Evolutionary conservation across 148 eudicot species (phyloP).

Genomic region (Vaccinium vitisidaea): DNA sequence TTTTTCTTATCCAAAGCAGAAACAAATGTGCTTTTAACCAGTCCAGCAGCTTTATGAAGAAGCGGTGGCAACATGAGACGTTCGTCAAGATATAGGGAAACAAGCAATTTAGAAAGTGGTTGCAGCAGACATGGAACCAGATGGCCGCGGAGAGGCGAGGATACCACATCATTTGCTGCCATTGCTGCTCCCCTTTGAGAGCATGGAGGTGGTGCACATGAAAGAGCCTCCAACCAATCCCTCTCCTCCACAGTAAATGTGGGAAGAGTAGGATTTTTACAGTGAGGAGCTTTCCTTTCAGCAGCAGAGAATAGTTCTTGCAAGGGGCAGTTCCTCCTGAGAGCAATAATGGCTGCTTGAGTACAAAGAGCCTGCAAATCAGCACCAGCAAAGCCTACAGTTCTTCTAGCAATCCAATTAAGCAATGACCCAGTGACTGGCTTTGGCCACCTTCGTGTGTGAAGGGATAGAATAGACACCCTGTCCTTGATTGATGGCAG

Average conservation of each 20-base stretch:
- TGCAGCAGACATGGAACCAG: conserved; percentile 66
- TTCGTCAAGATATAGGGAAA: conserved; percentile 65
- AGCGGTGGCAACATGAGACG: conserved; percentile 68
- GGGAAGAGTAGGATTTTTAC: conserved; percentile 69
- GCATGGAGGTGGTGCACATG: conserved; percentile 85
- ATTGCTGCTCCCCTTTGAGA: conserved; percentile 86
- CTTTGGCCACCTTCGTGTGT: conserved; percentile 89
- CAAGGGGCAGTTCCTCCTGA: conserved; percentile 76
- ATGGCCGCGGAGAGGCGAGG: conserved; percentile 66
- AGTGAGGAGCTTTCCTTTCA: conserved; percentile 37
- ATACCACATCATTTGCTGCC: conserved; percentile 80
- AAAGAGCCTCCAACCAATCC: conserved; percentile 94
- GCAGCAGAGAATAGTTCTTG: conserved; percentile 62
- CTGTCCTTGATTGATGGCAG: conserved; percentile 80
- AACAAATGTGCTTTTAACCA: conserved; percentile 45
- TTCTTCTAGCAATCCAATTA: conserved; percentile 62
- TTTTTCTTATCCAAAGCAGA: conserved; percentile 54
- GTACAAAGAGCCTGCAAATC: conserved; percentile 98
- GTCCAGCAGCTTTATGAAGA: conserved; percentile 51
- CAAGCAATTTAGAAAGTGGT: conserved; percentile 61
- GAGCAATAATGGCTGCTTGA: conserved; percentile 77
- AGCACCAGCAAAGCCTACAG: conserved; percentile 98
- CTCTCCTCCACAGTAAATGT: conserved; percentile 74
- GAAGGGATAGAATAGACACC: conserved; percentile 84
- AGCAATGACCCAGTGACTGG: conserved; percentile 74